These are phyloP conservation scores for Pythium monospermum DNA, from an alignment of 352 stramenopile genomes.

Conservation along the genomic window DNA sequence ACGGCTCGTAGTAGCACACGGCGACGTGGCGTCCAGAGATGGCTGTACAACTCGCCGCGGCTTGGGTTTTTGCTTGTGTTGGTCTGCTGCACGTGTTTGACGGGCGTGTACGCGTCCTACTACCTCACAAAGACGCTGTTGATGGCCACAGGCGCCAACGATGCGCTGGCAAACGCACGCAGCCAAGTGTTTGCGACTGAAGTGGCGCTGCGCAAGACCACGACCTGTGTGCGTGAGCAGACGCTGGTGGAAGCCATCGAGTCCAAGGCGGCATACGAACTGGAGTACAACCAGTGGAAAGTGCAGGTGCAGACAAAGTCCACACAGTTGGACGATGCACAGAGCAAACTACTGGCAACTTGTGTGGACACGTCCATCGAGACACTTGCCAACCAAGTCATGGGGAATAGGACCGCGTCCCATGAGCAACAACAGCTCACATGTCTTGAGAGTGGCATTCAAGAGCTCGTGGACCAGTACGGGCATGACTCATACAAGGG, in stretches of 20 bases:
- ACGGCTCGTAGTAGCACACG: no score
- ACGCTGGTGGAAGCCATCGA: not conserved
- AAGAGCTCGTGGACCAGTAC: no score
- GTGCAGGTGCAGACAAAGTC: no score
- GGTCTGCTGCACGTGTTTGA: constrained; percentile 31
- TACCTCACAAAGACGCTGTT: constrained; percentile 31
- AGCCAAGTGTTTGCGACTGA: constrained; percentile 30
- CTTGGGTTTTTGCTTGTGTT: constrained; percentile 52
- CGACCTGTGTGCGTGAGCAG: not conserved
- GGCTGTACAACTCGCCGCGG: constrained; percentile 40
- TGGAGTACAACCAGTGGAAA: not conserved
- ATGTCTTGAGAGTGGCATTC: no score
- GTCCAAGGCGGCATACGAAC: not conserved
- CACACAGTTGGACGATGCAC: no score
- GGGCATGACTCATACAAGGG: no score
- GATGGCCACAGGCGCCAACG: constrained; percentile 19
- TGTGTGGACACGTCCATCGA: no score
- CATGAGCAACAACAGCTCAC: no score
- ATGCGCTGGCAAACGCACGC: constrained; percentile 26
- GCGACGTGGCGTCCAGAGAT: constrained; percentile 4
- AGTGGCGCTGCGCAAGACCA: not conserved
- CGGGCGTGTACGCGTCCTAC: constrained; percentile 39
- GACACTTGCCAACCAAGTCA: no score
- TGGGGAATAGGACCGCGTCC: no score
- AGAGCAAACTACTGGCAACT: no score